These are phyloP conservation scores for Linderniella brevidens DNA, from an alignment of 257 asterid species.

Conservation along the genomic window DNA sequence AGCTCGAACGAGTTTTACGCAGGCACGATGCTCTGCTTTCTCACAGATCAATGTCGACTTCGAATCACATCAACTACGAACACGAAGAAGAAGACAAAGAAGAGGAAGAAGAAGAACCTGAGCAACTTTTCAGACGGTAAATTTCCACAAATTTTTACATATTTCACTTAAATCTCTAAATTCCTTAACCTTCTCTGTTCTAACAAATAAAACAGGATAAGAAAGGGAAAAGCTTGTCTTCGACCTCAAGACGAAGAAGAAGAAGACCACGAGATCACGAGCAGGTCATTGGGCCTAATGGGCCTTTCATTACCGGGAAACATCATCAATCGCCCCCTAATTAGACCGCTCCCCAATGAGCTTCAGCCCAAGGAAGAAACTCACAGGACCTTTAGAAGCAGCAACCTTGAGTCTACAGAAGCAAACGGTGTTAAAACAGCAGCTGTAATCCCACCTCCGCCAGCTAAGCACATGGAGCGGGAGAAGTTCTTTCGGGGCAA, in stretches of 20 bases:
- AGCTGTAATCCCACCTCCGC: conserved; percentile 79
- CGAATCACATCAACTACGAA: conserved; percentile 30
- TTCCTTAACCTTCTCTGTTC: background rate
- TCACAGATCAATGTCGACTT: conserved; percentile 29
- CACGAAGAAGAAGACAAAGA: background rate
- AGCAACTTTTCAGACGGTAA: conserved; percentile 75
- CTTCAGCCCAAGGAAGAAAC: conserved; percentile 24
- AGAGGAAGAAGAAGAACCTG: conserved; percentile 76
- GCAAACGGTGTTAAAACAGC: background rate
- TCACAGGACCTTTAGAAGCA: background rate
- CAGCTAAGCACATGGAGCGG: conserved; percentile 80
- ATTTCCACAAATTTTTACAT: background rate
- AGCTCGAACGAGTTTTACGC: conserved; percentile 58
- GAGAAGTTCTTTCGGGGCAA: conserved; percentile 74
- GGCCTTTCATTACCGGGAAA: conserved; percentile 45
- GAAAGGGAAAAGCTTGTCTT: conserved; percentile 85
- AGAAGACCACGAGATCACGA: conserved; percentile 14
- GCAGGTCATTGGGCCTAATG: conserved; percentile 27
- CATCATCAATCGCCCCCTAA: conserved; percentile 62
- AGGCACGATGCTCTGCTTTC: conserved; percentile 69
- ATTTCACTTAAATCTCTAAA: background rate
- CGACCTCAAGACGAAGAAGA: conserved; percentile 48
- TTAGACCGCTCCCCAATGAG: conserved; percentile 40
- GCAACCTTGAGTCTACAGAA: background rate
- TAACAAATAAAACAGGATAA: conserved; percentile 33